A percentile compares a stretch with the other conserved stretches of the same genome.
These are phyloP conservation scores for Neopestalotiopsis clavispora DNA, from an alignment of 2,329 filamentous ascomycete species.

Conservation along the genomic window DNA sequence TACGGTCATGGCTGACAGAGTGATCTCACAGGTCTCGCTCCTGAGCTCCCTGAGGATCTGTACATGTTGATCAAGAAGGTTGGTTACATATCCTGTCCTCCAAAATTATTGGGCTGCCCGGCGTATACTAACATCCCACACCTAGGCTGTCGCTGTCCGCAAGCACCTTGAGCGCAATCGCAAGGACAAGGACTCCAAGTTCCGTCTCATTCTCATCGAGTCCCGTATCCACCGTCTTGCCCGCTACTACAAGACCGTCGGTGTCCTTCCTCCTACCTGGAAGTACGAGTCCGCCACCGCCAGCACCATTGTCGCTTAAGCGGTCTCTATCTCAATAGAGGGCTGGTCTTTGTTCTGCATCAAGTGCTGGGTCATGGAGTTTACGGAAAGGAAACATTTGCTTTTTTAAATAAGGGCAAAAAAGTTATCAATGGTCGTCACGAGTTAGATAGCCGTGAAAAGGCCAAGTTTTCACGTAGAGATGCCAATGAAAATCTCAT, in stretches of 20 bases:
- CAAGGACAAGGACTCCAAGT: slow-evolving; percentile 99
- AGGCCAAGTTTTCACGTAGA: slow-evolving; percentile 16
- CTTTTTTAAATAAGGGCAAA: slow-evolving; percentile 29
- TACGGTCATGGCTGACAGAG: slow-evolving; percentile 93
- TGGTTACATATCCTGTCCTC: slow-evolving; percentile 29
- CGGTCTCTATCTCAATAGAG: slow-evolving; percentile 29
- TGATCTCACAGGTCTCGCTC: slow-evolving; percentile 93
- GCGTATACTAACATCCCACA: slow-evolving; percentile 23
- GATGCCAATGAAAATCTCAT: slow-evolving; percentile 19
- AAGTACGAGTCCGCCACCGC: slow-evolving; percentile 98
- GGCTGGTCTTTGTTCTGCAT: slow-evolving; percentile 27
- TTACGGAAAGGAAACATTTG: slow-evolving; percentile 34
- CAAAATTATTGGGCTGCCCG: neutral
- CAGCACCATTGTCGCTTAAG: slow-evolving; percentile 90
- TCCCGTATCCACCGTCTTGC: slow-evolving; percentile 99
- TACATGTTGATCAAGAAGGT: slow-evolving; percentile 99
- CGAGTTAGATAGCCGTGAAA: slow-evolving; percentile 17
- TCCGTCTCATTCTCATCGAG: slow-evolving; percentile 99
- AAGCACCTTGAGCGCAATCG: slow-evolving; percentile 99
- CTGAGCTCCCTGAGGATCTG: slow-evolving; percentile 98
- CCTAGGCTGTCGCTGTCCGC: slow-evolving; percentile 93
- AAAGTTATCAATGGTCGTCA: slow-evolving; percentile 21
- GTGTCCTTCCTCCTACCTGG: slow-evolving; percentile 88
- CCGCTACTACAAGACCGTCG: slow-evolving; percentile 98
- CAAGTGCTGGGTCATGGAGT: slow-evolving; percentile 37